These are phyloP conservation scores for Cyclostephanos tholiformis DNA, from an alignment of 108 stramenopile species.

Conservation along the genomic window DNA sequence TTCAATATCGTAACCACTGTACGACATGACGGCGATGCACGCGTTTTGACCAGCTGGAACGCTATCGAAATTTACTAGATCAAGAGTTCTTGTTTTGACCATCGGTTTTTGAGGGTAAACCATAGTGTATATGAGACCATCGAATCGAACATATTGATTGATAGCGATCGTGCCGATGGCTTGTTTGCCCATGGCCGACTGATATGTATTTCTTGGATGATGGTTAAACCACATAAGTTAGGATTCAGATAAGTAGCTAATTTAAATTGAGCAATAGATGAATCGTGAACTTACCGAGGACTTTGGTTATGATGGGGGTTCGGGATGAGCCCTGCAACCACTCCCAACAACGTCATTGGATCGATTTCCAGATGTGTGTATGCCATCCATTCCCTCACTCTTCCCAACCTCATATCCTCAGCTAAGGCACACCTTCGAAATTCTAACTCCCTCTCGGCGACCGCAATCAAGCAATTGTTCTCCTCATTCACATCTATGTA, in stretches of 20 bases:
- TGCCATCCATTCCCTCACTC: constrained; percentile 55
- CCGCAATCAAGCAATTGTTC: constrained; percentile 96
- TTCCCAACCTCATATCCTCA: constrained; percentile 39
- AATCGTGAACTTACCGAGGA: constrained; percentile 63
- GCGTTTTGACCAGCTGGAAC: constrained; percentile 98
- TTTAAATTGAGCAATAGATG: constrained; percentile 43
- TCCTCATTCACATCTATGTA: constrained; percentile 99
- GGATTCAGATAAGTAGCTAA: background rate
- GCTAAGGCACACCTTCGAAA: constrained; percentile 59
- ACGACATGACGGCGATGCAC: constrained; percentile 97
- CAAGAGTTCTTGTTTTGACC: constrained; percentile 94
- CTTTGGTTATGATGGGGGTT: constrained; percentile 99
- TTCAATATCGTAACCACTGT: constrained; percentile 99
- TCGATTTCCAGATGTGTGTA: constrained; percentile 99
- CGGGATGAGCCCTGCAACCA: constrained; percentile 97
- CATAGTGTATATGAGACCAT: constrained; percentile 94
- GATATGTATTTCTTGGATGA: constrained; percentile 84
- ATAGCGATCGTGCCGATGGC: constrained; percentile 97
- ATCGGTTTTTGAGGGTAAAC: constrained; percentile 99
- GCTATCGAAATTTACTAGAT: constrained; percentile 95
- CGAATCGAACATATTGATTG: constrained; percentile 97
- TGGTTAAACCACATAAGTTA: background rate
- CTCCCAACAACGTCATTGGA: constrained; percentile 97
- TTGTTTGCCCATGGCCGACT: constrained; percentile 99
- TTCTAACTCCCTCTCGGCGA: constrained; percentile 88